Conservation (phyloP, 805 yeast genomes). For the Lipomyces sp. region DNA sequence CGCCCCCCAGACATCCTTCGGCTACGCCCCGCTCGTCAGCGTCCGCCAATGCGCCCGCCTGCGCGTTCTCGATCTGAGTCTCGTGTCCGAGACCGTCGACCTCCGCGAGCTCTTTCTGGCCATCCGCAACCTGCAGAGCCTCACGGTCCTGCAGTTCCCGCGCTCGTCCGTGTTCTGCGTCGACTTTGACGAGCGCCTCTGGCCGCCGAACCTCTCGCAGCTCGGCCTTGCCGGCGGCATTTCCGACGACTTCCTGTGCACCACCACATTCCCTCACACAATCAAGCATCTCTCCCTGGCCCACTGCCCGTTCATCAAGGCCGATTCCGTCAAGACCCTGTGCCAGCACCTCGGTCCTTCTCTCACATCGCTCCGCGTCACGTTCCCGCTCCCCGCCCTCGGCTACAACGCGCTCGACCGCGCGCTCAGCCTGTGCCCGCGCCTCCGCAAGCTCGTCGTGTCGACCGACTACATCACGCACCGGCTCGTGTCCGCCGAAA, state of each 20-base stretch:
- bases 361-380: conserved; percentile 60
- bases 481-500: conserved; percentile 40
- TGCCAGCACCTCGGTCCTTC: conserved; percentile 63
- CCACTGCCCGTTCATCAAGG: conserved; percentile 78
- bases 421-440: conserved; percentile 73
- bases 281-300: conserved; percentile 73
- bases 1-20: conserved; percentile 95
- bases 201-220: conserved; percentile 79
- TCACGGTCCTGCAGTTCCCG: conserved; percentile 82
- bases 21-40: conserved; percentile 82
- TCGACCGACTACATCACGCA: conserved; percentile 75
- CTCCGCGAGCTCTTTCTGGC: conserved; percentile 74
- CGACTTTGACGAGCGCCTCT: conserved; percentile 46
- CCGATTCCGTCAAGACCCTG: conserved; percentile 60
- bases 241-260: conserved; percentile 69
- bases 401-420: conserved; percentile 67
- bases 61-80: conserved; percentile 66
- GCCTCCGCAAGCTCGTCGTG: conserved; percentile 57
- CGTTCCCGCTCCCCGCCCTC: conserved; percentile 86
- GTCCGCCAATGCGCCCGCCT: conserved; percentile 66
- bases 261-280: conserved; percentile 68
- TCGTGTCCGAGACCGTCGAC: conserved; percentile 88
- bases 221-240: conserved; percentile 86
- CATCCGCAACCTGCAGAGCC: conserved; percentile 55
- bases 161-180: conserved; percentile 74